phyloP scores from a whole-genome alignment of 805 yeast genomes.

The Jamesozyma rosinii region DNA sequence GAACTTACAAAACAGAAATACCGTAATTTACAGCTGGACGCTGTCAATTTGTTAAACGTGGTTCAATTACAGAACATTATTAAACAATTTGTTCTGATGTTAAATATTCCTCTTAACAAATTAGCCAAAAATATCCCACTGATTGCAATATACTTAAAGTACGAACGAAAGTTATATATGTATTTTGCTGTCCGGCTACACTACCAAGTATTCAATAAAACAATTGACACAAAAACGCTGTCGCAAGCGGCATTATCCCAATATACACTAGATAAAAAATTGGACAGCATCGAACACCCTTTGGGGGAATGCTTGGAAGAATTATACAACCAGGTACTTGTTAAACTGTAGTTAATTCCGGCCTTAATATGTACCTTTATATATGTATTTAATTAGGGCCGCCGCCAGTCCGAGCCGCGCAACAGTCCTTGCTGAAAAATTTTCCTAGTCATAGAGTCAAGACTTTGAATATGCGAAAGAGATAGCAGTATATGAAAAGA shows the following conservation, averaged over 20 bases:
- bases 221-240: conserved; percentile 19
- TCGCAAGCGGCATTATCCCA: conserved; percentile 18
- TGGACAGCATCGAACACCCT: conserved; percentile 19
- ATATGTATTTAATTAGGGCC: too few relatives aligned
- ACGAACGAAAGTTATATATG: conserved; percentile 23
- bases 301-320: conserved; percentile 23
- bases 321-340: conserved; percentile 16
- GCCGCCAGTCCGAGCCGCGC: too few relatives aligned
- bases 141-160: conserved; percentile 20
- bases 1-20: not conserved
- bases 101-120: conserved; percentile 28
- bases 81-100: conserved; percentile 28
- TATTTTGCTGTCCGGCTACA: conserved; percentile 30
- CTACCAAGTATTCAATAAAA: conserved; percentile 24
- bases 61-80: conserved; percentile 30
- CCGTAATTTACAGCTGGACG: conserved; percentile 10
- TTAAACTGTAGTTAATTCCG: conserved; percentile 4
- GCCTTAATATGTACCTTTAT: too few relatives aligned
- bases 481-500: too few relatives aligned
- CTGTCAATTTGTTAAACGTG: conserved; percentile 25
- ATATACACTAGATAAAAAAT: conserved; percentile 11
- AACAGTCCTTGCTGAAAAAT: too few relatives aligned
- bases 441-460: too few relatives aligned
- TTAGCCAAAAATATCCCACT: conserved; percentile 21
- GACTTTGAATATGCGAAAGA: too few relatives aligned